A percentile compares a stretch with the other conserved stretches of the same genome.
Evolutionary conservation across 768 basidiomycete genomes (phyloP).

Genomic region (Phanerochaete sordida): DNA sequence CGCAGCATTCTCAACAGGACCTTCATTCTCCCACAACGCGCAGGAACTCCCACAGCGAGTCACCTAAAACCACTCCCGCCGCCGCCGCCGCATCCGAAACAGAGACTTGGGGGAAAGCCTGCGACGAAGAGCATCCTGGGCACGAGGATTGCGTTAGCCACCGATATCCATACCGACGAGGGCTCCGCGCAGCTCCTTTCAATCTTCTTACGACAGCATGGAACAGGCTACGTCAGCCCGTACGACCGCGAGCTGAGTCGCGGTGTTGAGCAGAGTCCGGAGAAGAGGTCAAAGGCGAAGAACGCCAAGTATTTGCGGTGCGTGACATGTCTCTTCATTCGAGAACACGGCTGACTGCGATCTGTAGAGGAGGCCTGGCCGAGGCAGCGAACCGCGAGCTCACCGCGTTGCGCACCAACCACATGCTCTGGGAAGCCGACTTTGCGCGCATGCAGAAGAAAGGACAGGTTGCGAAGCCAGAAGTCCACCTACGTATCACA

Average conservation of each 20-base stretch:
- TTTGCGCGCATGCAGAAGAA: conserved; percentile 45
- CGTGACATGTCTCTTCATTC: conserved; percentile 8
- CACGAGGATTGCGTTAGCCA: conserved; percentile 49
- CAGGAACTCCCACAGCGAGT: not conserved
- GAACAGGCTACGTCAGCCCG: conserved; percentile 31
- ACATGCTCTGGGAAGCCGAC: conserved; percentile 41
- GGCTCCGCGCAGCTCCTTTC: conserved; percentile 49
- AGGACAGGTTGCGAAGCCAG: conserved; percentile 28
- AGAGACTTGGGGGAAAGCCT: conserved; percentile 16
- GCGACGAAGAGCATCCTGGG: conserved; percentile 44
- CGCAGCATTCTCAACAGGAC: not conserved
- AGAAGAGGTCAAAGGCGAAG: conserved; percentile 42
- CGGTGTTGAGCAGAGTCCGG: conserved; percentile 58
- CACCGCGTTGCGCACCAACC: not conserved
- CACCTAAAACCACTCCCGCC: conserved; percentile 23
- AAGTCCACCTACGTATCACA: conserved; percentile 43
- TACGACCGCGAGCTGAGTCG: conserved; percentile 38
- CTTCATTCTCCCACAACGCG: not conserved
- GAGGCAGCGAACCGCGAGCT: conserved; percentile 40
- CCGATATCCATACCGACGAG: conserved; percentile 48
- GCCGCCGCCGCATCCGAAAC: conserved; percentile 22
- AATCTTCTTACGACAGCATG: conserved; percentile 48
- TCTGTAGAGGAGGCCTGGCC: conserved; percentile 53
- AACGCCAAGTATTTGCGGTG: conserved; percentile 47
- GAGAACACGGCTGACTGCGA: not conserved